These are phyloP conservation scores for Recurvomyces mirabilis DNA, from an alignment of 495 filamentous ascomycete species.

Conservation along the genomic window DNA sequence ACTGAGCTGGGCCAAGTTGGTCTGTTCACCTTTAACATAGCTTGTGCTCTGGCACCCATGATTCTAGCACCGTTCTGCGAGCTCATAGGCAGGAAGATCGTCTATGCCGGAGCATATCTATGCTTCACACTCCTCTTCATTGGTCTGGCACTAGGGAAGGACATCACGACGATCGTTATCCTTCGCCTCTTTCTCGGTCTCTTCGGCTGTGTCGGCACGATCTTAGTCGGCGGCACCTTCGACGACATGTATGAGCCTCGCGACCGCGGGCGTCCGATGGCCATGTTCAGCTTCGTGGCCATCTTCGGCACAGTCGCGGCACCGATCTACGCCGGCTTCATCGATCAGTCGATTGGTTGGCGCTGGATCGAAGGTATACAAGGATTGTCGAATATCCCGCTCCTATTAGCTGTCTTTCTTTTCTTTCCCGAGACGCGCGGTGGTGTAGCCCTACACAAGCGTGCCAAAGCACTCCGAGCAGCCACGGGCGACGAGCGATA, in stretches of 20 bases:
- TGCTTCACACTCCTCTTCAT: constrained; percentile 37
- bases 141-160: constrained; percentile 29
- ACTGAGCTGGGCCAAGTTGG: constrained; percentile 33
- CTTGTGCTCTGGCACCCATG: constrained; percentile 29
- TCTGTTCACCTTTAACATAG: constrained; percentile 33
- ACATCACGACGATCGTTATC: constrained; percentile 27
- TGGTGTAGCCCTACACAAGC: constrained; percentile 28
- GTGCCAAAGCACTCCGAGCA: constrained; percentile 26
- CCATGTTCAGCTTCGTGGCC: constrained; percentile 17
- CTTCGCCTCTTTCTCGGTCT: constrained; percentile 19
- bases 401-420: constrained; percentile 24
- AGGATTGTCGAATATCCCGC: constrained; percentile 15
- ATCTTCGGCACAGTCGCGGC: constrained; percentile 19
- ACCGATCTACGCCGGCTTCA: constrained; percentile 18
- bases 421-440: constrained; percentile 30
- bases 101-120: constrained; percentile 34
- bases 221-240: constrained; percentile 18
- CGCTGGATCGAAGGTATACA: constrained; percentile 19
- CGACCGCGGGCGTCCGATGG: constrained; percentile 13
- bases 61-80: constrained; percentile 40
- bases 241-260: constrained; percentile 10
- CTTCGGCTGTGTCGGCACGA: constrained; percentile 18
- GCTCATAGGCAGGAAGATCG: constrained; percentile 32
- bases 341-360: constrained; percentile 15
- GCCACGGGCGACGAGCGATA: constrained; percentile 27